These are phyloP conservation scores for Pichia inconspicua DNA, from an alignment of 1,139 yeast genomes.

Conservation along the genomic window DNA sequence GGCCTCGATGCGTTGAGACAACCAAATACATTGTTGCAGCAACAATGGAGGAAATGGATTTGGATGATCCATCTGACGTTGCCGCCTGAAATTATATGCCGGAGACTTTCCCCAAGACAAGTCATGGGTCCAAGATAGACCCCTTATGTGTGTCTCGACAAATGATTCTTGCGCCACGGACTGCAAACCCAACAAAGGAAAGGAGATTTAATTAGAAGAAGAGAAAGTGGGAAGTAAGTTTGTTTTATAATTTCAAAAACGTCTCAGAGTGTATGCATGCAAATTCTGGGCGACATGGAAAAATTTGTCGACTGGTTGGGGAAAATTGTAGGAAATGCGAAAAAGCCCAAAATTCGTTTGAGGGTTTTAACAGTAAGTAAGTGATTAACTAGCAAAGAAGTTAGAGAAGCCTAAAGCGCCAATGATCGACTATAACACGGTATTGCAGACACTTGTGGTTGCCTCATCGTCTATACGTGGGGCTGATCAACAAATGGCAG, in stretches of 20 bases:
- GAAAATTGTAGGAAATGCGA: no score
- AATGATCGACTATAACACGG: conserved; percentile 17
- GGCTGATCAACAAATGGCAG: conserved; percentile 39
- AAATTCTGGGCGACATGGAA: no score
- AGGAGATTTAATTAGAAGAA: conserved; percentile 24
- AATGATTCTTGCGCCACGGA: conserved; percentile 20
- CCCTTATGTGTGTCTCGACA: conserved; percentile 21
- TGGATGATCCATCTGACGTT: conserved; percentile 14
- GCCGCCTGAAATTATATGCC: conserved; percentile 22
- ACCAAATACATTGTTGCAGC: neutral
- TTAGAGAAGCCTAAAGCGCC: neutral
- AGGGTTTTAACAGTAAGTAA: neutral
- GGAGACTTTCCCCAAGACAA: conserved; percentile 26
- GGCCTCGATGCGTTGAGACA: neutral
- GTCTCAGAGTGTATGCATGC: no score
- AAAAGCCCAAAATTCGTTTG: neutral
- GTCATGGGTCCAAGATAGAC: neutral
- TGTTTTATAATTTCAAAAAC: no score
- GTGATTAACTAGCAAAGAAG: no score
- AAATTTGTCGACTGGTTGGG: no score
- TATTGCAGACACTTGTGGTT: conserved; percentile 18
- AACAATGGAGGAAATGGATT: neutral
- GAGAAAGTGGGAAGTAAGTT: conserved; percentile 1
- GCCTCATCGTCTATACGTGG: conserved; percentile 24
- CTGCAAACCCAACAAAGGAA: neutral